Base-by-base conservation (phyloP, 1,139 yeast species). In the Yamadazyma songkhlaensis region DNA sequence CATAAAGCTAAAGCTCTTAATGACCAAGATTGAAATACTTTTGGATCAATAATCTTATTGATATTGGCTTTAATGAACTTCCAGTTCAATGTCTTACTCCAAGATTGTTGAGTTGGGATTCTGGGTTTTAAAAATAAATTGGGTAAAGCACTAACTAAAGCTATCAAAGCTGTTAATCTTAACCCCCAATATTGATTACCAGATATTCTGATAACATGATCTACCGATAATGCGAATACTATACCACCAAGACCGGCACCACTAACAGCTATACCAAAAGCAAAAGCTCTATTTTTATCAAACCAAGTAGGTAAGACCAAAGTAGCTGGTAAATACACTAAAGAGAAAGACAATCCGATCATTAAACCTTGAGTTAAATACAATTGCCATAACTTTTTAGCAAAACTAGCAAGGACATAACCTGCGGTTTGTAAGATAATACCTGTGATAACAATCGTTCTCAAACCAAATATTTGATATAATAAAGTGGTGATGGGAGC, bases 221-320 rank as follows among this genome's bases (percentile, higher is more conserved):
- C 72, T 24, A 76, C 59, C 17, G 72, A 66, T 31, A 78, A 57
- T 2, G 80, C 67, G 48, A 76, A 78, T 1, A 75, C 59, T 27
- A 80, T 64, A 24, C 87, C 88, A n/a, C 87, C 88, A 9, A 76
- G 45, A 9, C 88, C 88, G 8, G 83, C 67, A 3, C 88, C 88
- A 10, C 74, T 53, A 26, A 79, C 79, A n/a, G 74, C 61, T 12
- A 80, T 54, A 0, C 86, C 87, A 62, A 76, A 68, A 0, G 84
- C 82, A 6, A 77, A 54, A n/a, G 84, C 78, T 45, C 78, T 62
- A 32, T 63, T 67, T 32, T 72, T 76, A 29, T 71, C 61, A 50
- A 81, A 81, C 86, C 86, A 81, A 15, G 79, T 77, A 0, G 87
- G 84, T 25, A 81, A 49, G 3, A 79, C 63, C 33, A 74, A 59